Evolutionary conservation across 352 stramenopile genomes (phyloP).

Genomic region (Globisporangium barbulae): DNA sequence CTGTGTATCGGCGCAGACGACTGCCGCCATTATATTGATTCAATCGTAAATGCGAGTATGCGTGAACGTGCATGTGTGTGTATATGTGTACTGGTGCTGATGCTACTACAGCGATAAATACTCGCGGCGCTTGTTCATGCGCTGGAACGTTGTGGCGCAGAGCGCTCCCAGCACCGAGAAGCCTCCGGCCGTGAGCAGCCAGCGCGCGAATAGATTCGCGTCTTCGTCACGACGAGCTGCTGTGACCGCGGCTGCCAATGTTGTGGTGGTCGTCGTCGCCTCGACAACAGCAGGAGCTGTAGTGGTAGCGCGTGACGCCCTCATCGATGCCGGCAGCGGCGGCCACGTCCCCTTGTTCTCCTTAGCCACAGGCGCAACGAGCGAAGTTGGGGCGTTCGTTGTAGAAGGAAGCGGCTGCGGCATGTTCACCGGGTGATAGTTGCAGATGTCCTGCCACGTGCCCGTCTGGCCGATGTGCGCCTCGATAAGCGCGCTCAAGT

Average conservation of each 20-base stretch:
- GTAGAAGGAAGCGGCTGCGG: slow-evolving; percentile 1
- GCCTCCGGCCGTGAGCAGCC: slow-evolving; percentile 13
- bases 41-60: not conserved
- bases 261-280: too few species aligned
- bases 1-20: too few species aligned
- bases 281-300: not conserved
- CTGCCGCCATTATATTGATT: not conserved
- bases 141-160: slow-evolving; percentile 16
- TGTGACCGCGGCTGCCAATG: not conserved
- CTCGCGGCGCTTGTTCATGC: slow-evolving; percentile 20
- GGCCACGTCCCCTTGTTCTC: not conserved
- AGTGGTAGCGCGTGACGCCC: not conserved
- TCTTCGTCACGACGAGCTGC: not conserved
- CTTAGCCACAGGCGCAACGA: not conserved
- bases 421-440: slow-evolving; percentile 53
- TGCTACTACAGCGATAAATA: slow-evolving; percentile 15
- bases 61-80: not conserved
- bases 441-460: slow-evolving; percentile 70
- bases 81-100: not conserved
- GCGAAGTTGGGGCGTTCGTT: not conserved
- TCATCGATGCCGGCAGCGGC: not conserved
- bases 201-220: not conserved
- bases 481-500: slow-evolving; percentile 57
- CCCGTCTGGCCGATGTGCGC: slow-evolving; percentile 55
- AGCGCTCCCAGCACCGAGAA: slow-evolving; percentile 14